A percentile compares a stretch with the other conserved stretches of the same genome.
Conservation (phyloP, 179 eudicot genomes). For the Vitellaria paradoxa region DNA sequence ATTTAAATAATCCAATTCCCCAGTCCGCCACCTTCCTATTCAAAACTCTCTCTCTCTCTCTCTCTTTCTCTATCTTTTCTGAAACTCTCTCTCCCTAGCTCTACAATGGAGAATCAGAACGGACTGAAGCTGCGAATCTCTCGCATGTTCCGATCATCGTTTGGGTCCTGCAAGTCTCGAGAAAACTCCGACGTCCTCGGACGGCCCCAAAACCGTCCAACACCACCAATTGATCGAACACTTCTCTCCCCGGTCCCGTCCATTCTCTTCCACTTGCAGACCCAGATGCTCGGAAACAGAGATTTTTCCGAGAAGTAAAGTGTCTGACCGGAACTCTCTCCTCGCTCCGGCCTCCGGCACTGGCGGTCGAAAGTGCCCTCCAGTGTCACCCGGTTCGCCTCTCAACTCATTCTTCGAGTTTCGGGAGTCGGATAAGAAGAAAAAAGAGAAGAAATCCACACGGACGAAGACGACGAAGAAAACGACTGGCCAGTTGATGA, state of each 20-base stretch:
- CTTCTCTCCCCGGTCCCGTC: slow-evolving; percentile 31
- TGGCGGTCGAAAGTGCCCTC: slow-evolving; percentile 6
- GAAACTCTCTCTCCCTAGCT: slow-evolving; percentile 12
- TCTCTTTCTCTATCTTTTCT: not conserved
- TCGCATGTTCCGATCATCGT: slow-evolving; percentile 27
- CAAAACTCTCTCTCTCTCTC: slow-evolving; percentile 6
- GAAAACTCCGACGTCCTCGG: slow-evolving; percentile 18
- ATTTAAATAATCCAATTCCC: not conserved
- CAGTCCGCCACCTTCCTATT: slow-evolving; percentile 19
- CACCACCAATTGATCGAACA: slow-evolving; percentile 33
- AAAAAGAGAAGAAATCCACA: not conserved
- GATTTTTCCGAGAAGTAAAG: slow-evolving; percentile 4
- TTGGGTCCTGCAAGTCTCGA: slow-evolving; percentile 26
- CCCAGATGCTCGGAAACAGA: slow-evolving; percentile 8
- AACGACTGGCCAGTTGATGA: not conserved
- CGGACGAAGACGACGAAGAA: slow-evolving; percentile 7
- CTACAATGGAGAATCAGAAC: slow-evolving; percentile 30
- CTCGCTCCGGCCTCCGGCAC: not conserved
- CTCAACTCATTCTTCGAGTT: not conserved
- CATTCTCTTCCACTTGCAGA: slow-evolving; percentile 15
- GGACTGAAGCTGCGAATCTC: slow-evolving; percentile 27
- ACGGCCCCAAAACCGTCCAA: slow-evolving; percentile 20
- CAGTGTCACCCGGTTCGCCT: slow-evolving; percentile 12
- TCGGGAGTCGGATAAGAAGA: not conserved
- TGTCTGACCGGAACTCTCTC: slow-evolving; percentile 10